These are phyloP conservation scores for Dactylellina cionopaga DNA, from an alignment of 2,329 filamentous ascomycete genomes.

Conservation along the genomic window DNA sequence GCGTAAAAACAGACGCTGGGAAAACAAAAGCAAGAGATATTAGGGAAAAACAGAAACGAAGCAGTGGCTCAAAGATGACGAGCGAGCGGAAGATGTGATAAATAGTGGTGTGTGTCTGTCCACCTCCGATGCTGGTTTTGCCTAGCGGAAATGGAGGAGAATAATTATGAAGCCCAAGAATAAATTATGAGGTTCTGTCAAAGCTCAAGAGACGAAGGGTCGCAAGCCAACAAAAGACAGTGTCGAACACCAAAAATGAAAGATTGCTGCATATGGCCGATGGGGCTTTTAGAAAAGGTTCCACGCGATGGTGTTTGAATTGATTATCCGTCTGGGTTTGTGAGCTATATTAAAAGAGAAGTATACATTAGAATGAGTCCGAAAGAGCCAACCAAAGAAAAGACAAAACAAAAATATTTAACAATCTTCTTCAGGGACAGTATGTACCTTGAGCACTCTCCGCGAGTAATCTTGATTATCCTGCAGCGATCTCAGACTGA, in stretches of 20 bases:
- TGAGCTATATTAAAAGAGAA: constrained; percentile 43
- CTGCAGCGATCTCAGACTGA: constrained; percentile 43
- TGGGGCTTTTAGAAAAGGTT: not conserved
- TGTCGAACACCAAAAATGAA: not conserved
- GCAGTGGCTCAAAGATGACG: not conserved
- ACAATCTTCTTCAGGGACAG: constrained; percentile 22
- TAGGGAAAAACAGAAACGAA: not conserved
- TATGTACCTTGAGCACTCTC: constrained; percentile 52
- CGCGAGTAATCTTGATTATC: constrained; percentile 50
- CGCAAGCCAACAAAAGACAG: constrained; percentile 9
- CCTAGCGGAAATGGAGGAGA: not conserved
- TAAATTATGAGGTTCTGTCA: not conserved
- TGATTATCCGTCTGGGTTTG: constrained; percentile 37
- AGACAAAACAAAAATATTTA: not conserved
- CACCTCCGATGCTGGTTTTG: not conserved
- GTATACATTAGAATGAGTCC: constrained; percentile 47
- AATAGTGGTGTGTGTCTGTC: not conserved
- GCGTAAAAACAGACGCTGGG: constrained; percentile 23
- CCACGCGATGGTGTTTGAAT: not conserved
- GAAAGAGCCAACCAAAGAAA: constrained; percentile 5
- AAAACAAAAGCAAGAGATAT: constrained; percentile 15
- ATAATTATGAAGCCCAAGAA: too few species aligned
- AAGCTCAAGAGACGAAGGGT: constrained; percentile 1
- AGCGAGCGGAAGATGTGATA: constrained; percentile 15
- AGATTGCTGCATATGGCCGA: not conserved